Evolutionary conservation across 495 filamentous ascomycete species (phyloP).

Genomic region (Aspergillus affinis): DNA sequence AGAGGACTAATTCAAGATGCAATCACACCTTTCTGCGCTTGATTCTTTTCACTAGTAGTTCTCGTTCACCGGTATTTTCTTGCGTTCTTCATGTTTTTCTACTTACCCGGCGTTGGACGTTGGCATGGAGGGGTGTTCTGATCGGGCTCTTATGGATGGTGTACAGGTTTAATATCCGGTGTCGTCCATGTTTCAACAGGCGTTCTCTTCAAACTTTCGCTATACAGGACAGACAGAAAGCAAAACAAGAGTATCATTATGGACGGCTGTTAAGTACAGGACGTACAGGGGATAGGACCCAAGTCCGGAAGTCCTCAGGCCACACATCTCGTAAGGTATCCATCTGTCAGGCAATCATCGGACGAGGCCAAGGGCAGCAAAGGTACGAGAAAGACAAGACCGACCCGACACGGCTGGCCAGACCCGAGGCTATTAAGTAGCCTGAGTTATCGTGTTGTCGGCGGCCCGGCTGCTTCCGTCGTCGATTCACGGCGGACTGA

Average conservation of each 20-base stretch:
- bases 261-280: neutral
- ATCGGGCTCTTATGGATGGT: neutral
- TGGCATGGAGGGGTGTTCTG: neutral
- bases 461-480: conserved; percentile 38
- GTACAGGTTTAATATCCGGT: neutral
- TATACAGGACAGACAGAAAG: conserved; percentile 2
- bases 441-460: conserved; percentile 16
- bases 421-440: conserved; percentile 42
- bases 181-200: neutral
- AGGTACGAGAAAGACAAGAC: conserved; percentile 1
- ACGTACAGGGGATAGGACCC: neutral
- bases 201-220: neutral
- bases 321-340: neutral
- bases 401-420: conserved; percentile 4
- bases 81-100: conserved; percentile 1
- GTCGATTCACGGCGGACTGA: conserved; percentile 32
- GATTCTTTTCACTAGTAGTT: neutral
- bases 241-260: neutral
- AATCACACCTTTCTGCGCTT: neutral
- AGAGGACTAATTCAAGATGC: conserved; percentile 42
- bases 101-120: neutral
- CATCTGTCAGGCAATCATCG: too few relatives aligned
- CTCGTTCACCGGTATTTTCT: neutral
- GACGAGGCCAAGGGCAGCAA: neutral
- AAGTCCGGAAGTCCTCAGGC: neutral